Evolutionary conservation across 23 red algal species (phyloP), one percentile per base, ranked within the genome.

Genomic region (Gracilaria caudata): DNA sequence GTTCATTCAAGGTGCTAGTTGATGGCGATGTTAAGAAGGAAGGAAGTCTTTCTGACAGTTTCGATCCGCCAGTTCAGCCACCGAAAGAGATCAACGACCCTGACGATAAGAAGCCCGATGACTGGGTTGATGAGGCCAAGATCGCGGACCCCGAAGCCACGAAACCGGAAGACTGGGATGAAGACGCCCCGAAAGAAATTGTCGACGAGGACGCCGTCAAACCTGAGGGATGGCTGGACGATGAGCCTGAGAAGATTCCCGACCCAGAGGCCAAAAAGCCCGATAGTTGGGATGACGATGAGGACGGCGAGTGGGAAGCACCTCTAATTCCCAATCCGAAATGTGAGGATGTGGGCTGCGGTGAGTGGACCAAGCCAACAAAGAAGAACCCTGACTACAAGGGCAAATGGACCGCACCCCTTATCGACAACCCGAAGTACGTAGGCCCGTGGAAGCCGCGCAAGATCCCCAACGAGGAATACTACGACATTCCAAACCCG

Each of bases 161-260:
- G 1, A 95, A 99, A 23, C 97, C 97, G 5, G 97, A 93, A 0
- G 97, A 99, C 66, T 99, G 97, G 97, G 97, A 99, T 71, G 97
- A 99, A 73, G 84, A 95, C 70, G 97, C 91, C 21, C 97, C 97
- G 25, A 88, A 81, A 34, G 61, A 94, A 51, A 99, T 99, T 46
- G 71, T 80, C 8, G 97, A 99, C 51, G 77, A 81, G 19, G 76
- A 93, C 9, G 88, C 88, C 5, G 79, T 54, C 8, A 99, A 94
- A 73, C 97, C 97, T 7, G 89, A 92, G 7, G 93, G 79, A 0
- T 99, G 97, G 97, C 73, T 95, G 1, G 93, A 96, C 64, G 93
- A 99, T 79, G 97, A 95, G 56, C 93, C 92, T 10, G 41, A 55
- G 21, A 51, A 78, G n/a, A 79, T 99, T 33, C 93, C 93, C 21